Conservation (phyloP, 768 basidiomycete species). For the Tulasnella sp. region DNA sequence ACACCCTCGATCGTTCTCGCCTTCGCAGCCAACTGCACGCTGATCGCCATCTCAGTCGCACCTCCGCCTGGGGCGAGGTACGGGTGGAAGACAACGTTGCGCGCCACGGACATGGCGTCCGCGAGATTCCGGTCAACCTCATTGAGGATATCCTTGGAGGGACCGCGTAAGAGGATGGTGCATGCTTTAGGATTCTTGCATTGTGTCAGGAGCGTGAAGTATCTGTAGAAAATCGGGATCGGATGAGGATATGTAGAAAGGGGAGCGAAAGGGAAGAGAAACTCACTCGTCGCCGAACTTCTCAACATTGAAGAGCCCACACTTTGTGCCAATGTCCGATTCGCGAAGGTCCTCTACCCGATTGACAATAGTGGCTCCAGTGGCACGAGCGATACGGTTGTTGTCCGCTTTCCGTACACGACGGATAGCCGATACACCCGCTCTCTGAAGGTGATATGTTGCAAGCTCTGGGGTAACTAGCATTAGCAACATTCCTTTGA, state of each 20-base stretch:
- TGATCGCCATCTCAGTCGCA: conserved; percentile 97
- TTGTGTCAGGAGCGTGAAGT: conserved; percentile 94
- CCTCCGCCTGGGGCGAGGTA: conserved; percentile 90
- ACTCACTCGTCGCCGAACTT: conserved; percentile 90
- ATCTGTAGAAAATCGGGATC: conserved; percentile 35
- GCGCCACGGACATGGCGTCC: conserved; percentile 94
- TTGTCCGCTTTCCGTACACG: conserved; percentile 99
- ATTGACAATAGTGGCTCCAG: conserved; percentile 95
- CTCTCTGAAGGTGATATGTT: conserved; percentile 77
- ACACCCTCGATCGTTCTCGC: conserved; percentile 75
- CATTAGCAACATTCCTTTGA: background rate
- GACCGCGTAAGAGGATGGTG: conserved; percentile 94
- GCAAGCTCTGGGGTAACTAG: conserved; percentile 56
- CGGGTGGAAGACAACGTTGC: conserved; percentile 95
- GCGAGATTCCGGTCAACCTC: conserved; percentile 97
- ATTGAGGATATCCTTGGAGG: conserved; percentile 95
- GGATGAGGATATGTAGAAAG: background rate
- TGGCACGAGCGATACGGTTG: conserved; percentile 92
- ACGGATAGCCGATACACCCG: conserved; percentile 85
- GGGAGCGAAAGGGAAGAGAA: background rate
- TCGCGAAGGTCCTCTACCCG: conserved; percentile 90
- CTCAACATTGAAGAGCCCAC: conserved; percentile 93
- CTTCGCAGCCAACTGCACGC: conserved; percentile 63
- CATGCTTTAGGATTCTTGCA: conserved; percentile 89
- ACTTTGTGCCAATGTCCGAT: conserved; percentile 80